Percentiles rank a stretch among this genome's conserved stretches.
These are phyloP conservation scores for Coemansia sp. DNA, from an alignment of 192 early-diverging fungal genomes.

Conservation along the genomic window DNA sequence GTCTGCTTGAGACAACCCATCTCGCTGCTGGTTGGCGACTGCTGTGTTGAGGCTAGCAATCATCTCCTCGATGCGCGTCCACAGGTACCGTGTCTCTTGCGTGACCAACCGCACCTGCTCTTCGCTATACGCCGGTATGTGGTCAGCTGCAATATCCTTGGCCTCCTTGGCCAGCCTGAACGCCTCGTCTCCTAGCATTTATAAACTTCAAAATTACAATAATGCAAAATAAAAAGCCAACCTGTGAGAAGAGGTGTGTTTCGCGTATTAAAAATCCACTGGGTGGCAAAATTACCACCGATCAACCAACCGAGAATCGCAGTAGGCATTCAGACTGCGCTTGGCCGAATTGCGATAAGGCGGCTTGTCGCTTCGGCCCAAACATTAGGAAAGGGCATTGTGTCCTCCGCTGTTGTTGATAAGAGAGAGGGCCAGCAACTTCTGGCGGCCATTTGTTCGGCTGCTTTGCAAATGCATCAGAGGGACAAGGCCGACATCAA, in stretches of 20 bases:
- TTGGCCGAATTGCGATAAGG: background rate
- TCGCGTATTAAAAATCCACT: background rate
- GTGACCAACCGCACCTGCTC: conserved; percentile 79
- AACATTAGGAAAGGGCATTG: background rate
- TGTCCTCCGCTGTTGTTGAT: background rate
- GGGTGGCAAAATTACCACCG: background rate
- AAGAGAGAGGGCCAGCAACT: background rate
- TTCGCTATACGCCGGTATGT: conserved; percentile 80
- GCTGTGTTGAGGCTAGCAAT: conserved; percentile 32
- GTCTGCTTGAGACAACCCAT: conserved; percentile 15
- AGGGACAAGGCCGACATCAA: background rate
- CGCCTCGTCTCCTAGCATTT: conserved; percentile 79
- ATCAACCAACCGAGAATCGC: background rate
- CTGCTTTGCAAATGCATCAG: background rate
- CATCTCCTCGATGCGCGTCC: conserved; percentile 58
- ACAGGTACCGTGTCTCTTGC: conserved; percentile 75
- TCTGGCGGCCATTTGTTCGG: conserved; percentile 15
- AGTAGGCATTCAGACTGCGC: conserved; percentile 3
- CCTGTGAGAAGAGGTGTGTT: background rate
- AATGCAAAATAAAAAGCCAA: conserved; percentile 9
- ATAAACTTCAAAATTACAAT: conserved; percentile 5
- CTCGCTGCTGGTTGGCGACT: conserved; percentile 14
- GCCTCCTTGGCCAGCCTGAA: conserved; percentile 79
- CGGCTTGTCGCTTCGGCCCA: background rate
- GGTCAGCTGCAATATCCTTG: conserved; percentile 71